These are phyloP conservation scores for Acanthamoeba castellanii DNA, from an alignment of 208 protist species.

Conservation along the genomic window DNA sequence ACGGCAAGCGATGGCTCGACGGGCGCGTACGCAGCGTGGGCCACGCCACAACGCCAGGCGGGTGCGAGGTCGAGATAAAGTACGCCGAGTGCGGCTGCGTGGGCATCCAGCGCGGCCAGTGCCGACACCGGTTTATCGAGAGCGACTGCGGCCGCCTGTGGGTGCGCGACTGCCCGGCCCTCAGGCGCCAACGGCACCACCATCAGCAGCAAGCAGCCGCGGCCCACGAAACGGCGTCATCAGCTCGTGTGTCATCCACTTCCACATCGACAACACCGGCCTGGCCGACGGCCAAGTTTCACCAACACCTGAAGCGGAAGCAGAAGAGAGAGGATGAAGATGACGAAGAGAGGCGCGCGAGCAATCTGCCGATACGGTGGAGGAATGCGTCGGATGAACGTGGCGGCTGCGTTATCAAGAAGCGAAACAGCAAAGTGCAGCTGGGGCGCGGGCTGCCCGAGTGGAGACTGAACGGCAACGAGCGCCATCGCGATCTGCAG, in stretches of 20 bases:
- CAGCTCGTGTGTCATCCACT: background rate
- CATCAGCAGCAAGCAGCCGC: background rate
- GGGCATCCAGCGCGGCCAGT: background rate
- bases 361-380: background rate
- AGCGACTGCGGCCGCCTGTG: background rate
- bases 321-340: background rate
- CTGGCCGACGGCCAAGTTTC: background rate
- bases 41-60: background rate
- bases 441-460: too few relatives aligned
- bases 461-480: too few relatives aligned
- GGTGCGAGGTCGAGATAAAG: background rate
- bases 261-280: background rate
- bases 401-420: too few relatives aligned
- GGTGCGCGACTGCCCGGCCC: constrained; percentile 11
- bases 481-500: too few relatives aligned
- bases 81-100: background rate
- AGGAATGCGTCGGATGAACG: too few relatives aligned
- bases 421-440: too few relatives aligned
- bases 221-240: background rate
- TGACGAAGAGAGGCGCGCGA: background rate
- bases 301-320: background rate
- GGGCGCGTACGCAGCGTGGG: background rate
- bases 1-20: background rate
- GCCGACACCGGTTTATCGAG: background rate
- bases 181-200: background rate